phyloP scores from a whole-genome alignment of 805 yeast genomes.

The Saccharomycodes ludwigii region DNA sequence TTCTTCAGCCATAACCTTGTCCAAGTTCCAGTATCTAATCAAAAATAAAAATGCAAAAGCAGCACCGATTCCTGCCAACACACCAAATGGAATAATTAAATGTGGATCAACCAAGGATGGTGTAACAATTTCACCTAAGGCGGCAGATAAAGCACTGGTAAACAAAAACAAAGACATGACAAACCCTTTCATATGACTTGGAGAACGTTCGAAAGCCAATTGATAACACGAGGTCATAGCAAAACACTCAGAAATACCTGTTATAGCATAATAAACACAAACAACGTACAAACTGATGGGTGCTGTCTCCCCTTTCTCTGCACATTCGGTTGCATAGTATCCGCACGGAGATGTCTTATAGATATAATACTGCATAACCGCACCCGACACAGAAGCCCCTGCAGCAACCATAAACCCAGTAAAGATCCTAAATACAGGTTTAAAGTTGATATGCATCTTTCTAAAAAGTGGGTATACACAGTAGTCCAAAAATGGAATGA shows the following conservation, averaged over 20 bases:
- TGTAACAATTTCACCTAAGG: conserved; percentile 29
- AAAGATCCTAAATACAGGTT: conserved; percentile 60
- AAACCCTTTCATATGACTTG: conserved; percentile 36
- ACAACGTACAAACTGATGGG: conserved; percentile 25
- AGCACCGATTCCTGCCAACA: conserved; percentile 26
- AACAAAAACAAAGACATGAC: conserved; percentile 45
- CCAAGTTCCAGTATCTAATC: conserved; percentile 27
- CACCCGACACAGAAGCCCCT: conserved; percentile 61
- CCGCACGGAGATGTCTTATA: conserved; percentile 68
- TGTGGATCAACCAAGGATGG: conserved; percentile 31
- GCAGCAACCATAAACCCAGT: conserved; percentile 58
- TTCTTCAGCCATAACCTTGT: conserved; percentile 28
- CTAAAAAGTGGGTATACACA: conserved; percentile 43
- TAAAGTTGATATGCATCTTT: conserved; percentile 37
- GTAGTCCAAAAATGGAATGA: conserved; percentile 60
- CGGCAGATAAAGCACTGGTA: conserved; percentile 68
- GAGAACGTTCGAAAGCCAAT: conserved; percentile 77
- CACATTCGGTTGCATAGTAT: conserved; percentile 46
- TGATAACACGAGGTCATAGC: conserved; percentile 76
- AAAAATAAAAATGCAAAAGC: conserved; percentile 23
- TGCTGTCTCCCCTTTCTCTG: conserved; percentile 16
- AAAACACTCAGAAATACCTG: conserved; percentile 66
- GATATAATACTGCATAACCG: conserved; percentile 59
- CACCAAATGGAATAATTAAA: conserved; percentile 30
- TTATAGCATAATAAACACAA: conserved; percentile 46